Evolutionary conservation across 805 yeast species (phyloP).

Genomic region (Saturnispora mendoncae): DNA sequence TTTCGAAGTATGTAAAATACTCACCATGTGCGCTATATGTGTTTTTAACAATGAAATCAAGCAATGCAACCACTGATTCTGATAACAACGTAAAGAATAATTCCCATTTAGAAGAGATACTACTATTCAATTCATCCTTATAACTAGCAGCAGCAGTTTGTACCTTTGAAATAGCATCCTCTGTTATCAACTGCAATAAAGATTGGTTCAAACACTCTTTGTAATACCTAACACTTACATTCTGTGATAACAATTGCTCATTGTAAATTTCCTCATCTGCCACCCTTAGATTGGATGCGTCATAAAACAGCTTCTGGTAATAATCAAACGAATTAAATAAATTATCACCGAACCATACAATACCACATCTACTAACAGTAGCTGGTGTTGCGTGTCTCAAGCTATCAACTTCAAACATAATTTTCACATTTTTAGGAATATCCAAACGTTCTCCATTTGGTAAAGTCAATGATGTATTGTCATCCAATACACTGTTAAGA

Average conservation of each 20-base stretch:
- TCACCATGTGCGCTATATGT: conserved; percentile 24
- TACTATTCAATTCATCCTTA: conserved; percentile 1
- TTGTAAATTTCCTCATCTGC: conserved; percentile 13
- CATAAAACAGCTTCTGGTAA: conserved; percentile 11
- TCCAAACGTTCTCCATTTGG: conserved; percentile 84
- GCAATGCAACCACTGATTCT: conserved; percentile 28
- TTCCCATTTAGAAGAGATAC: conserved; percentile 5
- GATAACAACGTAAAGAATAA: conserved; percentile 35
- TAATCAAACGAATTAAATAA: conserved; percentile 11
- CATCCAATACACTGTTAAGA: conserved; percentile 84
- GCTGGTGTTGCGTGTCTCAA: conserved; percentile 75
- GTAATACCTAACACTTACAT: conserved; percentile 5
- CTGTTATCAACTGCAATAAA: conserved; percentile 5
- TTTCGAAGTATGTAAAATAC: conserved; percentile 24
- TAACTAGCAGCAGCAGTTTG: not conserved
- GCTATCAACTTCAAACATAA: conserved; percentile 70
- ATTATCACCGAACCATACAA: conserved; percentile 57
- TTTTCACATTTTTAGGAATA: conserved; percentile 51
- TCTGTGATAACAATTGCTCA: conserved; percentile 1
- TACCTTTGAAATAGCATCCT: not conserved
- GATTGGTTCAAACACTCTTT: conserved; percentile 2
- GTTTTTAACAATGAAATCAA: conserved; percentile 18
- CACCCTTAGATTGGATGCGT: conserved; percentile 12
- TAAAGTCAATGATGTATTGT: conserved; percentile 68
- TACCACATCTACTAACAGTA: conserved; percentile 86